A percentile compares a stretch with the other conserved stretches of the same genome.
These are phyloP conservation scores for Ceratocystis huliohia DNA, from an alignment of 2,329 filamentous ascomycete genomes.

Conservation along the genomic window DNA sequence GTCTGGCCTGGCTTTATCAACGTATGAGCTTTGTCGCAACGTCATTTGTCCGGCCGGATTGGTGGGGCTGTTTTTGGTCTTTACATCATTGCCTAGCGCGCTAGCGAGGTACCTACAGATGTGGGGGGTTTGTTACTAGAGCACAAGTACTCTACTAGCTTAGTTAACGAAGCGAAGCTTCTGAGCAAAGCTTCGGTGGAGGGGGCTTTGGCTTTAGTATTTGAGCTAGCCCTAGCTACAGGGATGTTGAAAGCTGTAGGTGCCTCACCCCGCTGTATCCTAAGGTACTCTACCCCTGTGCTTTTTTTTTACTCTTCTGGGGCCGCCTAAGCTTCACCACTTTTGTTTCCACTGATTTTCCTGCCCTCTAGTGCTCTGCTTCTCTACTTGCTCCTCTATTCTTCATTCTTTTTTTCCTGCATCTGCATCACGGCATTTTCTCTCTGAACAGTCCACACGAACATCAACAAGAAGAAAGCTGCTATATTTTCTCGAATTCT, in stretches of 20 bases:
- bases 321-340: background rate
- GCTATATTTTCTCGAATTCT: too few relatives aligned
- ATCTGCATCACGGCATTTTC: too few relatives aligned
- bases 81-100: background rate
- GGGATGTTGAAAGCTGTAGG: background rate
- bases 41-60: background rate
- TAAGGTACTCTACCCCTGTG: background rate
- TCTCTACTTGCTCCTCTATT: background rate
- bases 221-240: background rate
- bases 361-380: background rate
- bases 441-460: too few relatives aligned
- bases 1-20: background rate
- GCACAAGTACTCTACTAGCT: background rate
- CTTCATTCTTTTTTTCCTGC: background rate
- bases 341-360: background rate
- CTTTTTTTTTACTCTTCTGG: background rate
- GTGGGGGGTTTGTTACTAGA: background rate
- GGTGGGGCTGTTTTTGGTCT: background rate
- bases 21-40: background rate
- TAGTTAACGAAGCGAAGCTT: background rate
- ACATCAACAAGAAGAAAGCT: too few relatives aligned
- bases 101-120: background rate
- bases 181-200: background rate
- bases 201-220: background rate
- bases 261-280: background rate